These are phyloP conservation scores for Bipolaris sorokiniana DNA, from an alignment of 2,329 filamentous ascomycete species.

Conservation along the genomic window DNA sequence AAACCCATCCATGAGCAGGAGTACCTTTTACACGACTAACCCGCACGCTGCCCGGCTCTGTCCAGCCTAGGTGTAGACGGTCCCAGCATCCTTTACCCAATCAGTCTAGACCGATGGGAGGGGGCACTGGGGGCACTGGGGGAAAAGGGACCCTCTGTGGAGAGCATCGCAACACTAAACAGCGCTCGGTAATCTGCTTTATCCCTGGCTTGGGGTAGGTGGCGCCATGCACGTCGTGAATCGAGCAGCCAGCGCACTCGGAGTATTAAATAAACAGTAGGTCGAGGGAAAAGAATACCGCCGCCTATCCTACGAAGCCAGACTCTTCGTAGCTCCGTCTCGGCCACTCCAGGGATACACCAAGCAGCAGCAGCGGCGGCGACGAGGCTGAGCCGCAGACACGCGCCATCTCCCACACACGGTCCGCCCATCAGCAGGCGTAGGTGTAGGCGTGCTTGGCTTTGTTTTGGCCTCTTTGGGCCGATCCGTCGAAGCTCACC, in stretches of 20 bases:
- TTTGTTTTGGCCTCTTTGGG: not conserved
- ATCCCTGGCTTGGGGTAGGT: not conserved
- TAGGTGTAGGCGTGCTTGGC: conserved; percentile 4
- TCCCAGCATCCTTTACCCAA: not conserved
- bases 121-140: not conserved
- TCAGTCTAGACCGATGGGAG: not conserved
- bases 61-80: not conserved
- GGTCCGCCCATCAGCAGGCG: conserved; percentile 1
- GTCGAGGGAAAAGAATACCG: not conserved
- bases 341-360: conserved; percentile 6
- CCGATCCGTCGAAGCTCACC: not conserved
- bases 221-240: too few species aligned
- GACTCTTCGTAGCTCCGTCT: not conserved
- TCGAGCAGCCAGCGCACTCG: not conserved
- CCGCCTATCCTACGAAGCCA: not conserved
- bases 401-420: conserved; percentile 13
- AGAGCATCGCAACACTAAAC: not conserved
- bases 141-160: not conserved
- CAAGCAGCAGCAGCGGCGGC: conserved; percentile 12
- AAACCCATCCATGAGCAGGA: too few species aligned
- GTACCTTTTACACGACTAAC: too few species aligned
- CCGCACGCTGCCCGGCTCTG: not conserved
- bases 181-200: not conserved
- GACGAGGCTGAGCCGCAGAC: conserved; percentile 21
- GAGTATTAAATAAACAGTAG: not conserved